Evolutionary conservation across 2,329 filamentous ascomycete genomes (phyloP), one percentile per base, ranked within the genome.

Genomic region (Sarocladium strictum): DNA sequence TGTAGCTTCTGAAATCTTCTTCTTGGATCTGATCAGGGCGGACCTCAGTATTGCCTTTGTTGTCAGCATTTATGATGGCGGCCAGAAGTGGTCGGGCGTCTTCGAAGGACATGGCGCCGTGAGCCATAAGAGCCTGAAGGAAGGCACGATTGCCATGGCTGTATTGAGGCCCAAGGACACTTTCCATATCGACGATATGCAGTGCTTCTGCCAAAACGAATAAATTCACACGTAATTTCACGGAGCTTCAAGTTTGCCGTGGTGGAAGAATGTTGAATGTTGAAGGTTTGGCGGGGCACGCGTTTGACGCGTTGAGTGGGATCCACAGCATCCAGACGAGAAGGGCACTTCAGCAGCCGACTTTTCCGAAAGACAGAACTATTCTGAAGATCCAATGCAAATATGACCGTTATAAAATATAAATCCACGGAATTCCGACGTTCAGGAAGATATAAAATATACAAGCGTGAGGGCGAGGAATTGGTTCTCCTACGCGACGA

Each of bases 121-220:
- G 84, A 2, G 89, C 84, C 69, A 97, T 78, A 61, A 99, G 85
- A 50, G 89, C 89, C 71, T 99, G 94, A 1, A 97, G 77, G 65
- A 99, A 96, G 9, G 93, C 92, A 55, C 90, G 86, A 67, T 97
- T 89, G 58, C 78, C 79, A 66, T 95, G 76, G 55, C 68, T 66
- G 63, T 80, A 82, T 21, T 70, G 67, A 1, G 59, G 58, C 2
- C 64, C 64, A 11, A 71, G 50, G 17, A 67, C 61, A 17, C 24
- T n/a, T 17, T 47, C 43, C 43, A 47, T 47, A 6, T 47, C 24
- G 43, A 10, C 15, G 12, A 38, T 6, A 15, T 5, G 12, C n/a
- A n/a, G n/a, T n/a, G n/a, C n/a, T n/a, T n/a, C n/a, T n/a, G n/a
- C n/a, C n/a, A n/a, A n/a, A n/a, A n/a, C n/a, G n/a, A n/a, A n/a